Conservation (phyloP, 2,329 filamentous ascomycete species). For the Xylariaceae sp. region DNA sequence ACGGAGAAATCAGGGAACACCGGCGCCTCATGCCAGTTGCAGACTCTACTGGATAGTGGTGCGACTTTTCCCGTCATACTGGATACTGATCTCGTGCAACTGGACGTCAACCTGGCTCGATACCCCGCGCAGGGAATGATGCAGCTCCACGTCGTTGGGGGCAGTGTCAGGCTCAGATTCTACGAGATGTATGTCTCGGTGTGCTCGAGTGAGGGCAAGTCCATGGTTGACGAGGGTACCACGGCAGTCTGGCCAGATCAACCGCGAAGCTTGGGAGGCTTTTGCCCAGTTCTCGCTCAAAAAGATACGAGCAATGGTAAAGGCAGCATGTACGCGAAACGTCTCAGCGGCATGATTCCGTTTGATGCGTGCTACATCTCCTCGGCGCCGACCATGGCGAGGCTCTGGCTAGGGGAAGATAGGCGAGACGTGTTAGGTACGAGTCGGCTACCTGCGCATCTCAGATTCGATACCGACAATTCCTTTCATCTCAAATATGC, state of each 20-base stretch:
- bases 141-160: constrained; percentile 21
- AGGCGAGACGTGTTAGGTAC: constrained; percentile 41
- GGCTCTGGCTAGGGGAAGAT: constrained; percentile 40
- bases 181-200: constrained; percentile 36
- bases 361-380: constrained; percentile 40
- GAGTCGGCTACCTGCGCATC: constrained; percentile 36
- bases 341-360: constrained; percentile 40
- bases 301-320: not conserved
- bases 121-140: constrained; percentile 37
- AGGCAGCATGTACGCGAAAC: constrained; percentile 18
- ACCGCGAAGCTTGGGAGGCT: constrained; percentile 24
- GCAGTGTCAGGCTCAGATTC: constrained; percentile 20
- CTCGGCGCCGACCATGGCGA: constrained; percentile 34
- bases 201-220: constrained; percentile 21
- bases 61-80: constrained; percentile 39
- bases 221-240: constrained; percentile 29
- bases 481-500: constrained; percentile 23
- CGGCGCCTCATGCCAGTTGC: constrained; percentile 26
- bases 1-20: constrained; percentile 16
- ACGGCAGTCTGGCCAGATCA: constrained; percentile 26
- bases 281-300: constrained; percentile 29
- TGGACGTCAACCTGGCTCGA: constrained; percentile 31
- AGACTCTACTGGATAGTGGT: constrained; percentile 40
- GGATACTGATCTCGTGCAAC: constrained; percentile 31
- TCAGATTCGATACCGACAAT: constrained; percentile 24